These are phyloP conservation scores for Saitozyma podzolica DNA, from an alignment of 768 basidiomycete species.

Conservation along the genomic window DNA sequence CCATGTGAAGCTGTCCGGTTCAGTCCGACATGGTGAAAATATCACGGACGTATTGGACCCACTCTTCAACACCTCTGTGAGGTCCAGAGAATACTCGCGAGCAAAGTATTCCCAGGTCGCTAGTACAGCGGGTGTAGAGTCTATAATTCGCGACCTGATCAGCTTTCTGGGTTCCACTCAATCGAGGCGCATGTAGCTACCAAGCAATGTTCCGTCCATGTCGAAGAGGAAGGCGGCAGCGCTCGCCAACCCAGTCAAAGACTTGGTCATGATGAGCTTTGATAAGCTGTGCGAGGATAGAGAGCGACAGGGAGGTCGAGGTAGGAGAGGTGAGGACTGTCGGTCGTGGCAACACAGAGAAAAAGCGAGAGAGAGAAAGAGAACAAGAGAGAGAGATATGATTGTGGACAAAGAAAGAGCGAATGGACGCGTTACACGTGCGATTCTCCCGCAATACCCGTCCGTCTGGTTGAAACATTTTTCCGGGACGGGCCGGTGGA, in stretches of 20 bases:
- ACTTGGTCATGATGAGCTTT: background rate
- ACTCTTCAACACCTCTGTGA: conserved; percentile 50
- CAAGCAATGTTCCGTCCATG: conserved; percentile 50
- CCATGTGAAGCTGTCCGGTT: conserved; percentile 64
- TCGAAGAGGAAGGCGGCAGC: conserved; percentile 34
- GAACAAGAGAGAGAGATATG: too few species aligned
- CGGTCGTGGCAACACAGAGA: too few species aligned
- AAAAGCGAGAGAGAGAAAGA: too few species aligned
- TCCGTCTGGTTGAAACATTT: too few species aligned
- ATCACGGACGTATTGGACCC: conserved; percentile 11
- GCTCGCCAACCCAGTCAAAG: background rate
- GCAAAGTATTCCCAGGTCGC: conserved; percentile 74
- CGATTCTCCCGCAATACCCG: too few species aligned
- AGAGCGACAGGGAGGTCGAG: too few species aligned
- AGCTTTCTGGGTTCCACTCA: too few species aligned
- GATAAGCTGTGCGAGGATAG: too few species aligned
- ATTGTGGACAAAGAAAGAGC: too few species aligned
- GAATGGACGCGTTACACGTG: too few species aligned
- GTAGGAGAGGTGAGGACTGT: too few species aligned
- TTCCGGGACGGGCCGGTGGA: too few species aligned
- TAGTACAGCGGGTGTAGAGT: conserved; percentile 78
- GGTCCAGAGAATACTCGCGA: conserved; percentile 58
- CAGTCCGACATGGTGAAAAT: conserved; percentile 15
- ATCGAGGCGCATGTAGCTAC: conserved; percentile 13
- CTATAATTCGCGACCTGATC: conserved; percentile 50